Evolutionary conservation across 164 flowering plant species (phyloP).

Genomic region (Kalanchoe fedtschenkoi): DNA sequence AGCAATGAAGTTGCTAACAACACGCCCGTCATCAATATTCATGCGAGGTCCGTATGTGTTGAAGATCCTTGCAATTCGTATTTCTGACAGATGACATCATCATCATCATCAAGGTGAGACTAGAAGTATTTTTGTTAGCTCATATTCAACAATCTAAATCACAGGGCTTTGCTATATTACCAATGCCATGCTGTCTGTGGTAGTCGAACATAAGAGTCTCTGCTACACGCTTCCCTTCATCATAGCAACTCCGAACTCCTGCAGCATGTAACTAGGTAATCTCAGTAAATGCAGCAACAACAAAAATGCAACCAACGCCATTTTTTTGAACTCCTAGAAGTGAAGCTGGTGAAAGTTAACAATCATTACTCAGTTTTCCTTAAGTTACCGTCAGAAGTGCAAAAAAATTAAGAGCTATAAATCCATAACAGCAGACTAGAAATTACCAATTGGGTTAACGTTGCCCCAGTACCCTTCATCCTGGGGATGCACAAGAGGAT

Average conservation of each 20-base stretch:
- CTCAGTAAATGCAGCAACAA: background rate
- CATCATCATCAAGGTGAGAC: background rate
- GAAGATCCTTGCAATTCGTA: conserved; percentile 70
- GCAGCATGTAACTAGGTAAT: background rate
- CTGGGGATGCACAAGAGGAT: conserved; percentile 93
- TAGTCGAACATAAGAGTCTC: conserved; percentile 81
- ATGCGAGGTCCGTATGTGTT: conserved; percentile 81
- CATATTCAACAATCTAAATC: background rate
- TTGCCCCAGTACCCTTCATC: conserved; percentile 90
- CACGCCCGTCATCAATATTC: conserved; percentile 89
- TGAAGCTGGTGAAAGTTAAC: background rate
- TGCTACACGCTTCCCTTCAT: conserved; percentile 81
- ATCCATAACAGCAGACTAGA: background rate
- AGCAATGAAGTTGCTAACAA: conserved; percentile 82
- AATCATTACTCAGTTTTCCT: background rate
- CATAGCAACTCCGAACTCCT: conserved; percentile 31
- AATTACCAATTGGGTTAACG: conserved; percentile 87
- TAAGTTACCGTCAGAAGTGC: background rate
- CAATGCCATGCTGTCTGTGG: conserved; percentile 78
- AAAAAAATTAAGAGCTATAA: background rate
- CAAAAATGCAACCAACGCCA: background rate
- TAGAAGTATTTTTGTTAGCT: background rate
- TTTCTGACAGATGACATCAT: conserved; percentile 24
- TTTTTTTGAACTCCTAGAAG: background rate
- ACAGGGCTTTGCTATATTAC: conserved; percentile 16